Conservation (phyloP, 1,139 yeast species). For the Candida sojae region DNA sequence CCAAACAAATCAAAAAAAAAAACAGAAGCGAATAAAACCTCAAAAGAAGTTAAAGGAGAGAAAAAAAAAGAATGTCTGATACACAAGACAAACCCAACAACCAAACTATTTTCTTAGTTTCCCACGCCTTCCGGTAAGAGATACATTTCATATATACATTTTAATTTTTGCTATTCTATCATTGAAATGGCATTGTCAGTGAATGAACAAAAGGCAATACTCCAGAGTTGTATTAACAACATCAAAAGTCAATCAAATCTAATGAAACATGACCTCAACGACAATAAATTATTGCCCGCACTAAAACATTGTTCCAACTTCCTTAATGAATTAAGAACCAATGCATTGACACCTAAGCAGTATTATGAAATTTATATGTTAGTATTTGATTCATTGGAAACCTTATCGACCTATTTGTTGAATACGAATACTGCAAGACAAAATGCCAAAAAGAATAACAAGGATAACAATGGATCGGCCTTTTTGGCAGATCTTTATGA, state of each 20-base stretch:
- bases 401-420: conserved; percentile 62
- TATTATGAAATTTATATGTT: conserved; percentile 90
- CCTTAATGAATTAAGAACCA: conserved; percentile 79
- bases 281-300: conserved; percentile 77
- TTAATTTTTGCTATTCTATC: neutral
- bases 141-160: neutral
- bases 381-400: conserved; percentile 80
- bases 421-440: conserved; percentile 55
- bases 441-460: conserved; percentile 1
- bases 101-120: neutral
- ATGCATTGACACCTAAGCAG: conserved; percentile 80
- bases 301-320: conserved; percentile 84
- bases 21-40: neutral
- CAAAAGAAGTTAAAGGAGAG: neutral
- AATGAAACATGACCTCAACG: conserved; percentile 80
- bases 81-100: neutral
- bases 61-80: neutral
- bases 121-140: neutral
- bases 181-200: conserved; percentile 9
- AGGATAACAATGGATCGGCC: conserved; percentile 35
- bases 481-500: conserved; percentile 91
- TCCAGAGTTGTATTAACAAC: conserved; percentile 55
- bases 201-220: conserved; percentile 15
- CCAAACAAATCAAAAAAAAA: neutral
- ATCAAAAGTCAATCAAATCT: conserved; percentile 71